Evolutionary conservation across 305 asterid species (phyloP), one percentile per base, ranked within the genome.

Genomic region (Fraxinus greggii): DNA sequence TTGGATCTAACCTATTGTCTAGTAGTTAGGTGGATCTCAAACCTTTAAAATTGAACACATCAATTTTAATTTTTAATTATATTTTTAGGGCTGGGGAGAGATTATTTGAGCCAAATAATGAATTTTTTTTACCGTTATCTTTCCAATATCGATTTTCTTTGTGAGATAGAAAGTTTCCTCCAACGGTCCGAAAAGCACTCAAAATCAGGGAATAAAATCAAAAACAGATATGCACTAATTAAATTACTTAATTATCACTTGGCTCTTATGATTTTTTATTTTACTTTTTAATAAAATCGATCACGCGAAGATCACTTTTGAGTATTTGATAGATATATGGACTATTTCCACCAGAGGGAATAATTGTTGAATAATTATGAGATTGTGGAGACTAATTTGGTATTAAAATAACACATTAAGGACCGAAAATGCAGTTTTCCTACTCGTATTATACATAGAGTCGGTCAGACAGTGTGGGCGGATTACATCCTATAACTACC

Each of bases 401-500:
- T 28, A 26, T 24, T 26, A 7, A 28, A 28, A 69, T 38, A 69
- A 15, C n/a, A 29, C 9, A 15, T 29, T 0, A 69, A 69, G 75
- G 75, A 28, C 23, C 24, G 29, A 28, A 4, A 10, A 28, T 67
- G 36, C 19, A 67, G 28, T 3, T 26, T 24, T 28, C 7, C 7
- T 9, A 1, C 36, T 26, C 1, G 28, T 48, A 23, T 61, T 56
- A 19, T 6, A n/a, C 13, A 21, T 17, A 17, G 23, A 42, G 28
- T 56, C 21, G 81, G 83, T 75, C 77, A 26, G 72, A 32, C 10
- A 10, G 35, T 51, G 67, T 33, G 5, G 79, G 28, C 15, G 15
- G 31, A 38, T 21, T 54, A 28, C 76, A 79, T 83, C 42, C 31
- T 77, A 61, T 80, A 73, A 83, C 81, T 78, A 72, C 65, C 79